A percentile compares a stretch with the other conserved stretches of the same genome.
Conservation (phyloP, 1,284 basidiomycete species). For the Neonothopanus nambi region DNA sequence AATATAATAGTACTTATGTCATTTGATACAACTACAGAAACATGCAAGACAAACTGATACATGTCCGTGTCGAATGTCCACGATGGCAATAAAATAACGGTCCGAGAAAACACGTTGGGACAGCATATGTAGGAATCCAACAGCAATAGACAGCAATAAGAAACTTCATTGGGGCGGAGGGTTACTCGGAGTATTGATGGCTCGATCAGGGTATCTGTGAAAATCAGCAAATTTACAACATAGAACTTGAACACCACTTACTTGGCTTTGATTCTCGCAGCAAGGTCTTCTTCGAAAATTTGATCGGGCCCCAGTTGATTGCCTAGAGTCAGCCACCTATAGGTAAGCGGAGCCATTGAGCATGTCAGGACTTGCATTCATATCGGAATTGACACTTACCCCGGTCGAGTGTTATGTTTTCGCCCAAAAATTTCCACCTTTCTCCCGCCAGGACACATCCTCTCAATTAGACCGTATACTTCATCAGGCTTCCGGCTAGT, state of each 20-base stretch:
- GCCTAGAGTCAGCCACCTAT: conserved; percentile 64
- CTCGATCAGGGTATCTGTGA: conserved; percentile 49
- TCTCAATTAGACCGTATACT: conserved; percentile 90
- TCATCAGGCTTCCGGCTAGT: conserved; percentile 98
- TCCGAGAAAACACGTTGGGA: no score
- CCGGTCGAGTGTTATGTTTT: conserved; percentile 88
- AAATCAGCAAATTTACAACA: neutral
- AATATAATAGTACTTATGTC: neutral
- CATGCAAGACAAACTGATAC: no score
- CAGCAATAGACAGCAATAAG: no score
- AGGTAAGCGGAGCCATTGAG: neutral
- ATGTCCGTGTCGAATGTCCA: no score
- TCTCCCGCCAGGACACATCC: conserved; percentile 87
- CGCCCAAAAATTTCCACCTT: conserved; percentile 98
- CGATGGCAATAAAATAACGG: no score
- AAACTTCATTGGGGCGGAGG: no score
- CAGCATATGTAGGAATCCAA: no score
- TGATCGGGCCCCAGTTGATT: conserved; percentile 92
- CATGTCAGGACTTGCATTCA: neutral
- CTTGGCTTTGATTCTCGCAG: conserved; percentile 60
- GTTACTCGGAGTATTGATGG: conserved; percentile 29
- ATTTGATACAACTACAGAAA: no score
- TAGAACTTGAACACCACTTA: conserved; percentile 18
- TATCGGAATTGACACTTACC: conserved; percentile 46
- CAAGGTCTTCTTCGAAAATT: conserved; percentile 82